phyloP scores from a whole-genome alignment of 345 rosid species.

The Bruguiera parviflora region DNA sequence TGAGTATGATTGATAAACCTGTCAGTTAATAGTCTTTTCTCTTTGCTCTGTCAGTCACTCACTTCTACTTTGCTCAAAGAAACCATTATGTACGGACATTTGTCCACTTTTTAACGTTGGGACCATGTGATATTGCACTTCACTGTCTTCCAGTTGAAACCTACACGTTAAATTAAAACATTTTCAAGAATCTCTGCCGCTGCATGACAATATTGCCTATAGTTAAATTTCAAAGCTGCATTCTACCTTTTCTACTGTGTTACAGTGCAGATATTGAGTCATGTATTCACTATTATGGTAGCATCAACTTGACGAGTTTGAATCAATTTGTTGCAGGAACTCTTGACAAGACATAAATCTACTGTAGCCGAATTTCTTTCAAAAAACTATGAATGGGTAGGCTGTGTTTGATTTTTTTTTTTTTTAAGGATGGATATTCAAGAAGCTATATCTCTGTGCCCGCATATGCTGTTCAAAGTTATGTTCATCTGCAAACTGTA shows the following conservation, averaged over 20 bases:
- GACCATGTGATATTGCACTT: no score
- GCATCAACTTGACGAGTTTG: conserved; percentile 18
- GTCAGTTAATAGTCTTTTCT: neutral
- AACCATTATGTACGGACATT: no score
- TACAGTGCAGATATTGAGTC: neutral
- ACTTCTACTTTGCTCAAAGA: no score
- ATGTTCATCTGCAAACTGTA: neutral
- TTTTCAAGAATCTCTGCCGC: neutral
- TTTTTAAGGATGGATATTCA: neutral
- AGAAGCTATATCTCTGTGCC: neutral
- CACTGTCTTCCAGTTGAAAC: no score
- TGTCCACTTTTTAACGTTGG: no score
- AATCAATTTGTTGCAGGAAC: conserved; percentile 56
- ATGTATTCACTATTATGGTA: neutral
- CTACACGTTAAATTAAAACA: no score
- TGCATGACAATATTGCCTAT: no score
- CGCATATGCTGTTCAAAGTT: neutral
- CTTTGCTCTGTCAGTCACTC: no score
- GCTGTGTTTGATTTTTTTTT: neutral
- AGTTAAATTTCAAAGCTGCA: no score
- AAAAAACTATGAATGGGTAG: conserved; percentile 91
- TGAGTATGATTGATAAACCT: conserved; percentile 8
- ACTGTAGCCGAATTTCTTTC: conserved; percentile 93
- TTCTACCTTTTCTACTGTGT: no score
- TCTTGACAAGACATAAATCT: conserved; percentile 93